Percentiles rank a stretch among this genome's conserved stretches.
These are phyloP conservation scores for Fagus crenata DNA, from an alignment of 306 rosid species.

Conservation along the genomic window DNA sequence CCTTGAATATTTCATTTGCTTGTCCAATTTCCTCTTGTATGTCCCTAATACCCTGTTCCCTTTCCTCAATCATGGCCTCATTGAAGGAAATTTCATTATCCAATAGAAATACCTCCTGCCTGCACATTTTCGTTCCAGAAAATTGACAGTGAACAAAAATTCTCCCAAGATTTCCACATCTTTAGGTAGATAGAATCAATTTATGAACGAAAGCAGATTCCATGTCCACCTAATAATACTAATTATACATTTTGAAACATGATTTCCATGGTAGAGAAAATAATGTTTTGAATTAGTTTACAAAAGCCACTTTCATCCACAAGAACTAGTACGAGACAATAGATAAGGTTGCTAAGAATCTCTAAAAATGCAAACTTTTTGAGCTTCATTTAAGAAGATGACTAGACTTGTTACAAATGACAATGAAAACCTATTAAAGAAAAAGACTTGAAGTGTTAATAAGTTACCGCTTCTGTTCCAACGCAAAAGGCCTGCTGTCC, in stretches of 20 bases:
- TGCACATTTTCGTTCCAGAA: conserved; percentile 39
- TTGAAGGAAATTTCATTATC: conserved; percentile 74
- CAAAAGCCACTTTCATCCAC: not conserved
- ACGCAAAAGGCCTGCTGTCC: conserved; percentile 57
- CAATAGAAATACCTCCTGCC: conserved; percentile 61
- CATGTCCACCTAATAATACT: not conserved
- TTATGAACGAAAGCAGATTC: not conserved
- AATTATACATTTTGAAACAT: not conserved
- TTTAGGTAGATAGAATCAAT: not conserved
- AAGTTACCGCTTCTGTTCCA: conserved; percentile 57
- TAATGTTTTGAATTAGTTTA: not conserved
- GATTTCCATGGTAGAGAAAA: not conserved
- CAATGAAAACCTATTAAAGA: not conserved
- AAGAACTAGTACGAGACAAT: not conserved
- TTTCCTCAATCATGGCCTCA: conserved; percentile 83
- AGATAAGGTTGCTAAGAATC: not conserved
- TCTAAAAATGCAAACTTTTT: not conserved
- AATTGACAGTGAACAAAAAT: conserved; percentile 18
- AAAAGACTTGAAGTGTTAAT: conserved; percentile 16
- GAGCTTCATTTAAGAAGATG: not conserved
- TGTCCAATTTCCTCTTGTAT: conserved; percentile 72
- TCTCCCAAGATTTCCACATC: conserved; percentile 8
- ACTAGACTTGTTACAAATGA: not conserved
- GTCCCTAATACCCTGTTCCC: conserved; percentile 75
- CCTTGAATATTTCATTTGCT: conserved; percentile 73